Base-by-base conservation (phyloP, 345 rosid genomes). In the Salix purpurea region DNA sequence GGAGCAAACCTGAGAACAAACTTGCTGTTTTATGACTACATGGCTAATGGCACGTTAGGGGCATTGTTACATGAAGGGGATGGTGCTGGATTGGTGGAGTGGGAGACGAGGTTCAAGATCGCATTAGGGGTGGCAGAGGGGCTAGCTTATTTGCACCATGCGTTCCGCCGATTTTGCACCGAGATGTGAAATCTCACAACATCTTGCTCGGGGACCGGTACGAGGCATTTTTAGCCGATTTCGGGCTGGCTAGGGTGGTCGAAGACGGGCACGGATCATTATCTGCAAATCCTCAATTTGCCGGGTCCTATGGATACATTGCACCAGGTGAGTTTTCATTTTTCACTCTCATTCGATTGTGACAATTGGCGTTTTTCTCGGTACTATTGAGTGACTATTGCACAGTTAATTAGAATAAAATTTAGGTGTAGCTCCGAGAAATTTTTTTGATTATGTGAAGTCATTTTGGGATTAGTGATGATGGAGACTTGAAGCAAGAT, bases 251-350 rank as follows among this genome's bases (percentile, higher is more conserved):
- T 0, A 73, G 91, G 78, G 76, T 89, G 77, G 89, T 92, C 32
- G 90, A 88, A 68, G 90, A 87, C 3, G 89, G 83, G 19, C 82
- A 68, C 1, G 78, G 80, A 40, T 79, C 94, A 0, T 83, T 89
- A 68, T 84, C 90, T 0, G 86, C 81, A 0, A 85, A 76, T 74
- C 96, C 92, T 0, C 88, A 92, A 39, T 79, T 92, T 62, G 98
- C 92, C 3, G 97, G 98, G 30, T 94, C 98, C 48, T 91, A 89
- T 21, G 98, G 98, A 54, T 94, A 94, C 94, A 91, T 94, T 40
- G 98, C 98, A 15, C 98, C 98, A 0, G 98, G 98, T 87, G 76
- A 78, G 85, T 73, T 15, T 71, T 71, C 71, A 11, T 19, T 15
- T 61, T 36, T 73, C 56, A 7, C 6, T 74, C 5, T 52, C 19